Conservation (phyloP, 306 rosid genomes). For the Gastrolobium villosum region DNA sequence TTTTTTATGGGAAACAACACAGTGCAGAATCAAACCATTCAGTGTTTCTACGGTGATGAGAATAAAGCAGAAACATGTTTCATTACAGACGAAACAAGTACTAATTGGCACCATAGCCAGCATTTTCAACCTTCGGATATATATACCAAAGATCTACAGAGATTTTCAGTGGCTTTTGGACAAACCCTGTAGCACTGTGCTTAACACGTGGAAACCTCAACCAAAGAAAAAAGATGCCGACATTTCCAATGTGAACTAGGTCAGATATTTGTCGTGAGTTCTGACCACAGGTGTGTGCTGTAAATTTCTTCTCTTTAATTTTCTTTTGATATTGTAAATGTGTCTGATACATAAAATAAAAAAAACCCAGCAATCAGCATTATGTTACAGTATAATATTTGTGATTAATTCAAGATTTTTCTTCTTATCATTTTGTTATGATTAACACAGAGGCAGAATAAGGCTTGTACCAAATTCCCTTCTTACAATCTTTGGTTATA, state of each 20-base stretch:
- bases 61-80: conserved; percentile 68
- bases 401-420: conserved; percentile 49
- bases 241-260: conserved; percentile 48
- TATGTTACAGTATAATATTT: conserved; percentile 48
- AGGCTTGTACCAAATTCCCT: conserved; percentile 45
- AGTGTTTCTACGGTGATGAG: conserved; percentile 55
- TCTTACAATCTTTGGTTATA: conserved; percentile 23
- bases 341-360: conserved; percentile 50
- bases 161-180: conserved; percentile 82
- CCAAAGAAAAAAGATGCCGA: conserved; percentile 46
- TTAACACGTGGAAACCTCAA: conserved; percentile 43
- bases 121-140: conserved; percentile 61
- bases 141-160: conserved; percentile 79
- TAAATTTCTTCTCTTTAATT: conserved; percentile 38
- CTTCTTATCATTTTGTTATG: conserved; percentile 40
- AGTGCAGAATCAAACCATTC: conserved; percentile 52
- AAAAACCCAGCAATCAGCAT: conserved; percentile 44
- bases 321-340: conserved; percentile 64
- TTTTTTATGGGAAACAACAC: conserved; percentile 56
- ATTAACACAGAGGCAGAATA: conserved; percentile 51
- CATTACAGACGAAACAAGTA: conserved; percentile 45
- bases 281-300: conserved; percentile 71
- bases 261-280: conserved; percentile 57
- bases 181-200: conserved; percentile 66
- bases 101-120: conserved; percentile 57